Percentiles rank a stretch among this genome's conserved stretches.
Evolutionary conservation across 225 moss, liverwort and hornwort genomes (phyloP).

Genomic region (Polytrichum formosum): DNA sequence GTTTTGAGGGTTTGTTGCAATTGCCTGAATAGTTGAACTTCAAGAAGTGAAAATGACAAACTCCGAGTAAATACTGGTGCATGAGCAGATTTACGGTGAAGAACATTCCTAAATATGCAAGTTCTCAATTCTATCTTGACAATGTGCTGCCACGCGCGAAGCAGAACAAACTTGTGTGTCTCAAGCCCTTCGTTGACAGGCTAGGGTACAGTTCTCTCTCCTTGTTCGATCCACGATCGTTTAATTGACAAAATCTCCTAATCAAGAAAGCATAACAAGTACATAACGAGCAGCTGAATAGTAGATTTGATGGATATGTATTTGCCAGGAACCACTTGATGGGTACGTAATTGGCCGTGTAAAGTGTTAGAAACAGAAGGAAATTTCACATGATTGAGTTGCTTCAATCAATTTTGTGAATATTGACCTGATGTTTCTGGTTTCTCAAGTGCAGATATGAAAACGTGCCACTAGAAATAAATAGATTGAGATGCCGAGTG

Average conservation of each 20-base stretch:
- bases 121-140: slow-evolving; percentile 46
- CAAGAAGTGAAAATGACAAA: too few species aligned
- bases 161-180: slow-evolving; percentile 47
- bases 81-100: slow-evolving; percentile 44
- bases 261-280: too few species aligned
- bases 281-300: too few species aligned
- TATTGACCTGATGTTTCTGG: too few species aligned
- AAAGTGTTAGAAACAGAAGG: neutral
- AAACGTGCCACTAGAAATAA: slow-evolving; percentile 49
- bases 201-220: slow-evolving; percentile 37
- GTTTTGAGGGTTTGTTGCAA: too few species aligned
- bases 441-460: slow-evolving; percentile 27
- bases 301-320: too few species aligned
- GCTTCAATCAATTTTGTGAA: too few species aligned
- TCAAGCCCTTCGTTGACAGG: slow-evolving; percentile 67
- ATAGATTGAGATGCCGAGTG: slow-evolving; percentile 56
- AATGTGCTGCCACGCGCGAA: slow-evolving; percentile 54
- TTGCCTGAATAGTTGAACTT: too few species aligned
- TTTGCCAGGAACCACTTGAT: too few species aligned
- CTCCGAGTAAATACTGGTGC: neutral
- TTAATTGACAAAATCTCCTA: too few species aligned
- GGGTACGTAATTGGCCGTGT: too few species aligned
- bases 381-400: neutral
- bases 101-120: slow-evolving; percentile 64
- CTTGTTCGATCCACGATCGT: too few species aligned